phyloP scores from a whole-genome alignment of 2,329 filamentous ascomycete genomes.

The Thielaviopsis punctulata region DNA sequence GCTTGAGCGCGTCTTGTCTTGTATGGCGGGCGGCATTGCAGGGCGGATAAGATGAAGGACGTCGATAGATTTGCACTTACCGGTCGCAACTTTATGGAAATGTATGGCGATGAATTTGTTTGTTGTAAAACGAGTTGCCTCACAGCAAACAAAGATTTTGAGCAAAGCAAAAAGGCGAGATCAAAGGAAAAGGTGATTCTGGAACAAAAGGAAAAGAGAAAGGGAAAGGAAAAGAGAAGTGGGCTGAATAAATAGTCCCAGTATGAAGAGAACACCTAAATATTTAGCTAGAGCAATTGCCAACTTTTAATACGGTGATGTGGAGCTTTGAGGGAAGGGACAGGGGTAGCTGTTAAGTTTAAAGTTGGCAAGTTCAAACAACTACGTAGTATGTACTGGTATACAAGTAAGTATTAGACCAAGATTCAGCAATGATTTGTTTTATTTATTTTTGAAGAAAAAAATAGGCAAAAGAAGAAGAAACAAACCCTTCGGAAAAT shows the following conservation, averaged over 20 bases:
- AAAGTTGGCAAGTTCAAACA: neutral
- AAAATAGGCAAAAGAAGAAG: too few species aligned
- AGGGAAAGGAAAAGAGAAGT: neutral
- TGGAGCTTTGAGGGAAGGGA: constrained; percentile 8
- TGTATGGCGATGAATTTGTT: neutral
- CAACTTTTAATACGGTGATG: constrained; percentile 10
- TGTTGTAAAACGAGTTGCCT: neutral
- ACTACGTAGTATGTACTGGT: too few species aligned
- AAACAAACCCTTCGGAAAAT: too few species aligned
- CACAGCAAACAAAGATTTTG: neutral
- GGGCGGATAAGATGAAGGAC: neutral
- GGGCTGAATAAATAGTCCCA: neutral
- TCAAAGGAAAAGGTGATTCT: neutral
- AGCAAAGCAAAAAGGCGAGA: neutral
- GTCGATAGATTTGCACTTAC: too few species aligned
- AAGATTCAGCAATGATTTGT: too few species aligned
- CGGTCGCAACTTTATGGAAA: neutral
- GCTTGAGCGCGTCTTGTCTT: neutral
- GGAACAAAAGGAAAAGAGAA: constrained; percentile 1
- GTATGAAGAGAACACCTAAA: neutral
- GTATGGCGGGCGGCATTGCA: neutral
- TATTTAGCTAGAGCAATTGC: neutral
- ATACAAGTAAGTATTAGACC: too few species aligned
- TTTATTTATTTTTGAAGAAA: too few species aligned
- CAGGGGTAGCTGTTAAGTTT: neutral